Percentiles rank a stretch among this genome's conserved stretches.
Evolutionary conservation across 257 asterid genomes (phyloP).

Genomic region (Ilex aquifolium): DNA sequence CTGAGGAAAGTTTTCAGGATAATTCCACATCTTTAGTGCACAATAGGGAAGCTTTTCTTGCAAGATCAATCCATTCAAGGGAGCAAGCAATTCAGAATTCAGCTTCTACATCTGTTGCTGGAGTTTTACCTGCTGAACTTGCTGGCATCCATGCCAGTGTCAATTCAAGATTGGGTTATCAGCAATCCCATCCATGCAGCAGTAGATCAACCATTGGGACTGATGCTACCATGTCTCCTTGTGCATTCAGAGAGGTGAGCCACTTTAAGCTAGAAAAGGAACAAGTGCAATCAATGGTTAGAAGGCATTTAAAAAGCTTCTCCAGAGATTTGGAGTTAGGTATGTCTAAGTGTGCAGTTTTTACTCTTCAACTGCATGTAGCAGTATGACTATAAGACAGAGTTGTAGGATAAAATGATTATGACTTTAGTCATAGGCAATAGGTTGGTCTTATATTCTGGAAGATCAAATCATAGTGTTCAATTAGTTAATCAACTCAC

Average conservation of each 20-base stretch:
- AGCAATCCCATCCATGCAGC: constrained; percentile 56
- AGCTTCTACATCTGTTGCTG: constrained; percentile 60
- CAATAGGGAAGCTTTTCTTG: constrained; percentile 26
- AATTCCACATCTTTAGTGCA: constrained; percentile 18
- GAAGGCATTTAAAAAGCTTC: constrained; percentile 32
- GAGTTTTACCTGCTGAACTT: constrained; percentile 32
- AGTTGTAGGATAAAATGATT: not conserved
- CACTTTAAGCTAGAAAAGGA: constrained; percentile 30
- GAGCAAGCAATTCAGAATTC: constrained; percentile 32
- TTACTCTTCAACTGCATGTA: constrained; percentile 2
- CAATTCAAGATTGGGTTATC: constrained; percentile 42
- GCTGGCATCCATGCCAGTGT: constrained; percentile 32
- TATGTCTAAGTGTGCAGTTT: constrained; percentile 8
- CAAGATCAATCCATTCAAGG: constrained; percentile 38
- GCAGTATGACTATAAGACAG: not conserved
- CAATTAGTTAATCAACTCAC: too few relatives aligned
- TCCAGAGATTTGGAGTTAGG: constrained; percentile 37
- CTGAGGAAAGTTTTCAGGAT: constrained; percentile 35
- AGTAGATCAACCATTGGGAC: constrained; percentile 39
- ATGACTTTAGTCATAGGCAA: too few relatives aligned
- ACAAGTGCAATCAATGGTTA: constrained; percentile 40
- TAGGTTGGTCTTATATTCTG: too few relatives aligned
- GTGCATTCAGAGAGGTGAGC: constrained; percentile 60
- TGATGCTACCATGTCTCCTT: constrained; percentile 36
- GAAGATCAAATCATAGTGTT: too few relatives aligned